Base-by-base conservation (phyloP, 2,329 filamentous ascomycete genomes). In the Pyrenophora tritici-repentis region DNA sequence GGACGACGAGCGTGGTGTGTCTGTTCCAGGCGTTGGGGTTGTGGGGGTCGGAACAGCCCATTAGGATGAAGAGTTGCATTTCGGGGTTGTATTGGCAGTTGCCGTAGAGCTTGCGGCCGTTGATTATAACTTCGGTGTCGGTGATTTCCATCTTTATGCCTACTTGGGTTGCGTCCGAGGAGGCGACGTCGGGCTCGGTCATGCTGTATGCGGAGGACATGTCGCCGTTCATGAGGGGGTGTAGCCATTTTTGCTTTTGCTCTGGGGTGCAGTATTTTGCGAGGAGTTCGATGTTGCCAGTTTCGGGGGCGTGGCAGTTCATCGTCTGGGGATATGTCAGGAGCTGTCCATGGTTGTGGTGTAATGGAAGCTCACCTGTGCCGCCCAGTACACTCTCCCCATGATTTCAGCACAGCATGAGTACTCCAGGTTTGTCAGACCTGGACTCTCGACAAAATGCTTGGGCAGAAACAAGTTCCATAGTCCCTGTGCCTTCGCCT, bases 251-350 rank as follows among this genome's bases (percentile, higher is more conserved):
- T 61, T 77, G 71, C 71, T 81, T 81, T 55, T 81, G 79, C 45
- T 73, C 75, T 1, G 75, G 67, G 12, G 73, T 80, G 62, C 79
- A 79, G 70, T 79, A 81, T 65, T 81, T 80, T 32, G 78, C 78
- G 24, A 81, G 73, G 8, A 81, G 75, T 59, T 81, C 79, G 65
- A 81, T 81, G 63, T 81, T 81, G 24, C 79, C 79, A 6, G 78
- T 79, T 34, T 80, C 77, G 14, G 78, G 79, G 2, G 79, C 79
- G 45, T 75, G 73, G 54, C 75, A 76, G 56, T 76, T 76, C 72
- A 76, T 75, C 0, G 75, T 76, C 75, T 76, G 43, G 2, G n/a
- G 10, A 44, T 9, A 6, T 29, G 31, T 24, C 32, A 16, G 26
- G 2, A 31, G 4, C n/a, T 20, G 36, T 48, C 57, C 2, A 26